Base-by-base conservation (phyloP, 1,284 basidiomycete species). In the Melanopsichium pennsylvanicum region DNA sequence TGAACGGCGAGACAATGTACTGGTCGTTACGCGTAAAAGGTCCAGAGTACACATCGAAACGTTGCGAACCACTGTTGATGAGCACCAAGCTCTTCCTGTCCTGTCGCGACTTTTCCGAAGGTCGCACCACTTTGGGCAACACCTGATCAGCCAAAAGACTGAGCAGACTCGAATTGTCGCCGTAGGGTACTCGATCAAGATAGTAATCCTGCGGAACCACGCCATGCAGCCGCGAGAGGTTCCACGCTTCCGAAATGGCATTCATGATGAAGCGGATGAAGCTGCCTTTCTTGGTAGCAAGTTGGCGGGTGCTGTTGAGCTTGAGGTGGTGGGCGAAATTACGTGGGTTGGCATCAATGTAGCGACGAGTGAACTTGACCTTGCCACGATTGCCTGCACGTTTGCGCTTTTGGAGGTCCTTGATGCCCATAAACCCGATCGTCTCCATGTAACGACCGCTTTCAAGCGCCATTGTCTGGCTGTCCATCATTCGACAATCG, bases 321-420 rank as follows among this genome's bases (percentile, higher is more conserved):
- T 49, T 42, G 5, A 72, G 55, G 22, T 75, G 73, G 36, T 62
- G 55, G 5, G 71, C 67, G 44, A 72, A 83, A 64, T 83, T 79
- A n/a, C 79, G 70, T 4, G 81, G 79, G 67, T 84, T 85, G 21
- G 81, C 81, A 50, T 85, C 84, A 25, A 85, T 75, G 72, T 85
- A 85, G 7, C 82, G 67, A 15, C 84, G 63, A 19, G 81, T 75
- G 15, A 84, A 81, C 11, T 75, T 71, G 22, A 84, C 75, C 13
- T 56, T 60, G 13, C 56, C 50, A n/a, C 73, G 68, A 15, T 74
- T 64, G 13, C 68, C 55, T 3, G 57, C 43, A 4, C 45, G 45
- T 19, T 59, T 57, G 23, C 59, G 48, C 19, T 51, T 67, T 26
- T 61, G 48, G 2, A 70, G 55, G 29, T 72, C 50, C 27, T 70